Evolutionary conservation across 208 protist genomes (phyloP).

Genomic region (Crithidia bombi): DNA sequence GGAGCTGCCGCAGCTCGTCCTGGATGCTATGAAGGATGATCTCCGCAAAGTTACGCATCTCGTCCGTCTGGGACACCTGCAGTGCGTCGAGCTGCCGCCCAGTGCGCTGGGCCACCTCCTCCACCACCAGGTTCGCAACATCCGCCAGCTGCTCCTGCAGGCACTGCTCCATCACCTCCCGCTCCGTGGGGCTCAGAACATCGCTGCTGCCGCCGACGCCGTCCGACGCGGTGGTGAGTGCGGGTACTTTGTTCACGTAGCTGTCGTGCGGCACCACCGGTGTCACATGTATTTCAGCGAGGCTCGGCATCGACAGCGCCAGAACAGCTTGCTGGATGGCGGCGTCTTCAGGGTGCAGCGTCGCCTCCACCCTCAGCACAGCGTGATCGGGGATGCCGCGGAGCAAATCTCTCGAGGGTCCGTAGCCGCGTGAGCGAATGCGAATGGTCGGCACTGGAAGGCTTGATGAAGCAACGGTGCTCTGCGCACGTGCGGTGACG

Average conservation of each 20-base stretch:
- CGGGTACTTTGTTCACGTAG: slow-evolving; percentile 14
- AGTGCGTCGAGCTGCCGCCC: slow-evolving; percentile 41
- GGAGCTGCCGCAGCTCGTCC: slow-evolving; percentile 44
- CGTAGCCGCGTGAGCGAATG: slow-evolving; percentile 75
- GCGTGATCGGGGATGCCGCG: slow-evolving; percentile 49
- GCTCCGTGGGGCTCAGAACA: slow-evolving; percentile 26
- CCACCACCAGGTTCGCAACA: slow-evolving; percentile 68
- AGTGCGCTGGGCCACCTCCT: slow-evolving; percentile 38
- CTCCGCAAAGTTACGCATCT: slow-evolving; percentile 43
- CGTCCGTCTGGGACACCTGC: slow-evolving; percentile 38
- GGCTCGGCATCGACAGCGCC: slow-evolving; percentile 53
- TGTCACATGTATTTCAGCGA: slow-evolving; percentile 53
- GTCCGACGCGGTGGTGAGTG: slow-evolving; percentile 1
- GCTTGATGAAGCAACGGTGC: slow-evolving; percentile 17
- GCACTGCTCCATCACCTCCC: slow-evolving; percentile 50
- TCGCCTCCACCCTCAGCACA: slow-evolving; percentile 57
- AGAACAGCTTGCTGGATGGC: slow-evolving; percentile 73
- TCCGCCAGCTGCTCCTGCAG: slow-evolving; percentile 63
- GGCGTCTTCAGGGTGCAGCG: slow-evolving; percentile 74
- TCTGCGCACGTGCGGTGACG: slow-evolving; percentile 6
- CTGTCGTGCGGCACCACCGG: slow-evolving; percentile 27
- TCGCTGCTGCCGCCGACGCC: not conserved
- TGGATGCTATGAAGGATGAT: slow-evolving; percentile 56
- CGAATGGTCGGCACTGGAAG: slow-evolving; percentile 19
- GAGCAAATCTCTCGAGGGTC: slow-evolving; percentile 73